Conservation (phyloP, 345 rosid species). For the Cardamine occulta region DNA sequence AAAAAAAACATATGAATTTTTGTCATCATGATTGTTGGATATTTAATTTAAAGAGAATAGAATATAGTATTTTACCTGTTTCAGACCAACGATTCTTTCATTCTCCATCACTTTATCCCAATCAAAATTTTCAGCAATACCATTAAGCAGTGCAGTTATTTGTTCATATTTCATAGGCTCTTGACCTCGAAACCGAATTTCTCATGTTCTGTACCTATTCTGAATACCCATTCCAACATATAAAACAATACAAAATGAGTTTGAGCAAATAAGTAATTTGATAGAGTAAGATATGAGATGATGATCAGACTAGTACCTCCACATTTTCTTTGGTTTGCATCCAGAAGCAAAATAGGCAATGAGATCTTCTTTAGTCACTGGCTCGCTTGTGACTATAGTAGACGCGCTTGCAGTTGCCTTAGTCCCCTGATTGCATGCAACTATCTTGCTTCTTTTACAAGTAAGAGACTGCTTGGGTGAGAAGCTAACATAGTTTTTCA, state of each 20-base stretch:
- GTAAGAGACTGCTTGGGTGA: conserved; percentile 42
- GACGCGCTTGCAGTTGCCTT: conserved; percentile 71
- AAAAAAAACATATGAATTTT: not conserved
- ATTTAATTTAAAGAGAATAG: not conserved
- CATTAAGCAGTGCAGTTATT: conserved; percentile 71
- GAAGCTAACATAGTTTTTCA: conserved; percentile 34
- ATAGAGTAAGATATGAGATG: not conserved
- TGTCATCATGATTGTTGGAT: not conserved
- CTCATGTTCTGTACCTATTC: conserved; percentile 97
- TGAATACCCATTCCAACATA: conserved; percentile 40
- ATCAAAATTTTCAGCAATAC: conserved; percentile 91
- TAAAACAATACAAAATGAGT: not conserved
- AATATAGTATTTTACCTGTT: conserved; percentile 55
- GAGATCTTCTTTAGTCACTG: conserved; percentile 81
- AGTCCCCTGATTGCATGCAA: conserved; percentile 34
- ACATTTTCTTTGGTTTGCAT: conserved; percentile 79
- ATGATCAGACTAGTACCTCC: conserved; percentile 59
- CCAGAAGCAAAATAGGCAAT: conserved; percentile 80
- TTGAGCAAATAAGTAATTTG: not conserved
- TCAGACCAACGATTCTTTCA: conserved; percentile 69
- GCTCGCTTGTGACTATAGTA: conserved; percentile 55
- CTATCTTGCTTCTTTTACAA: conserved; percentile 44
- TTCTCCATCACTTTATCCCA: conserved; percentile 93
- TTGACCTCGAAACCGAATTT: conserved; percentile 79
- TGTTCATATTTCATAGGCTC: conserved; percentile 82